phyloP scores from a whole-genome alignment of 192 early-diverging fungal genomes.

The Coemansia sp. region DNA sequence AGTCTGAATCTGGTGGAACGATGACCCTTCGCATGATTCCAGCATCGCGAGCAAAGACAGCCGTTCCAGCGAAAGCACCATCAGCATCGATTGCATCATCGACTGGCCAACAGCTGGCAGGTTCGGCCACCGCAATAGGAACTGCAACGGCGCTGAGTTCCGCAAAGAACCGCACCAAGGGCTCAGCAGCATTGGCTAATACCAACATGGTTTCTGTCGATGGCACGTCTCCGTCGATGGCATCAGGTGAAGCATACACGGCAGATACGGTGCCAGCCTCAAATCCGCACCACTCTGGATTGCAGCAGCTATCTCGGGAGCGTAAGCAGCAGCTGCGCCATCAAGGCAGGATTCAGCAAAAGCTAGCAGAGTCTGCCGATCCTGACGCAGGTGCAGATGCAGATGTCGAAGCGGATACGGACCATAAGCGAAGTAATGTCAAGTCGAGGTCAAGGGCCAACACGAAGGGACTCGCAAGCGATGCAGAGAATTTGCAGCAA shows the following conservation, averaged over 20 bases:
- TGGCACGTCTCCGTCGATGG: background rate
- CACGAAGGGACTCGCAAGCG: background rate
- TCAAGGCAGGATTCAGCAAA: slow-evolving; percentile 28
- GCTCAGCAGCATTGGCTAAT: background rate
- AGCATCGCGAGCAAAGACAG: slow-evolving; percentile 31
- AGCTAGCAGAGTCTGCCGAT: slow-evolving; percentile 5
- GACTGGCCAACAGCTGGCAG: background rate
- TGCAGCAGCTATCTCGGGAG: slow-evolving; percentile 49
- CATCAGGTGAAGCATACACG: background rate
- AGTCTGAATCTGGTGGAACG: slow-evolving; percentile 28
- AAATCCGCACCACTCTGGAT: slow-evolving; percentile 32
- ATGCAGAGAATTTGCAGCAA: background rate
- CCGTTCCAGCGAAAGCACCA: slow-evolving; percentile 1
- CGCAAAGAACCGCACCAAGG: background rate
- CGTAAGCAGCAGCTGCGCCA: slow-evolving; percentile 47
- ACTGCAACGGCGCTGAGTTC: background rate
- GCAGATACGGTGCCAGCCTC: background rate
- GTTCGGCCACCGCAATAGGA: background rate
- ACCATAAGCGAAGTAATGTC: background rate
- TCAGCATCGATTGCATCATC: background rate
- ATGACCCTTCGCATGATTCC: slow-evolving; percentile 54
- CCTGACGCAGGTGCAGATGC: background rate
- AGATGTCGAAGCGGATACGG: background rate
- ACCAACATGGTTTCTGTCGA: background rate
- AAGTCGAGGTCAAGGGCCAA: background rate